Evolutionary conservation across 768 basidiomycete genomes (phyloP).

Genomic region (Kwoniella dejecticola): DNA sequence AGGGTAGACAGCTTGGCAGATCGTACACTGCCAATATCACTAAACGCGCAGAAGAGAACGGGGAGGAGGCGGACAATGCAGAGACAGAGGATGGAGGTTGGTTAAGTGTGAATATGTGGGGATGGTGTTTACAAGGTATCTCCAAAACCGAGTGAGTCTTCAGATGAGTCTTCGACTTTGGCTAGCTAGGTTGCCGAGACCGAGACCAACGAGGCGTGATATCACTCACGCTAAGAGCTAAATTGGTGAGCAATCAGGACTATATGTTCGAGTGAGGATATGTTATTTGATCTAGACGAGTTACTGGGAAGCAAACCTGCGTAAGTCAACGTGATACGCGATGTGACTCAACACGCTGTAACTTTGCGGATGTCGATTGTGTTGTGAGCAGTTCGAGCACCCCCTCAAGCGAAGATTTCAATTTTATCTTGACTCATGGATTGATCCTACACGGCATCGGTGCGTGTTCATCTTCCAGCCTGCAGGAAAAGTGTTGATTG

Average conservation of each 20-base stretch:
- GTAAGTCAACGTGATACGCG: conserved; percentile 8
- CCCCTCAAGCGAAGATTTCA: conserved; percentile 20
- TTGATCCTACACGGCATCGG: conserved; percentile 28
- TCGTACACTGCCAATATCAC: neutral
- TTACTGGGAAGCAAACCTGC: conserved; percentile 1
- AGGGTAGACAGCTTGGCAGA: neutral
- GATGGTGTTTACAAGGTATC: conserved; percentile 20
- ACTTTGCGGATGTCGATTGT: neutral
- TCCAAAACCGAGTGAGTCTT: conserved; percentile 8
- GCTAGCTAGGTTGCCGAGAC: no score
- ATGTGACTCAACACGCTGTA: neutral
- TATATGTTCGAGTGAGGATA: conserved; percentile 16
- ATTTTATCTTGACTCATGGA: conserved; percentile 19
- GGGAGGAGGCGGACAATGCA: neutral
- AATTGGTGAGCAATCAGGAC: no score
- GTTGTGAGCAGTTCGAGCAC: neutral
- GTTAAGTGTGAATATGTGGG: conserved; percentile 25
- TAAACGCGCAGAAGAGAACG: neutral
- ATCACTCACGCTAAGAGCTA: no score
- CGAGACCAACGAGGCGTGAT: no score
- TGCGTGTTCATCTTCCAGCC: no score
- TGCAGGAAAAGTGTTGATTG: neutral
- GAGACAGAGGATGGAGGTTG: neutral
- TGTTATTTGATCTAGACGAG: conserved; percentile 19
- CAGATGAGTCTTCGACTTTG: no score